Evolutionary conservation across 768 basidiomycete species (phyloP).

Genomic region (Crucibulum laeve): DNA sequence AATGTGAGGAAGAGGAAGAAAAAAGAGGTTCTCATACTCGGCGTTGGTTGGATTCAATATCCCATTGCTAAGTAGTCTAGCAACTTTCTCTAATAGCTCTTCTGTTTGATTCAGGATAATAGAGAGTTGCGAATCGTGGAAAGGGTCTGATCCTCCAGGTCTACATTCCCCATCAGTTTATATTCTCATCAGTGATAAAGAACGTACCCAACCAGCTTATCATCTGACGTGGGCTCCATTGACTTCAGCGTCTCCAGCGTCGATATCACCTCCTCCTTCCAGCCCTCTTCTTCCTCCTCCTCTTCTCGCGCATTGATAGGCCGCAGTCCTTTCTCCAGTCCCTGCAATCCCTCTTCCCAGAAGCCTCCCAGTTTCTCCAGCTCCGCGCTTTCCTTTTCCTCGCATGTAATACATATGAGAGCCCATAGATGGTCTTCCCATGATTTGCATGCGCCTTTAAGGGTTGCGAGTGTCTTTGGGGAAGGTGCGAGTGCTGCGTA

Average conservation of each 20-base stretch:
- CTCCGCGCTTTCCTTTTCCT: constrained; percentile 72
- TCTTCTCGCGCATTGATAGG: constrained; percentile 20
- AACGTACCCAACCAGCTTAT: constrained; percentile 13
- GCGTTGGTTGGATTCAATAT: constrained; percentile 41
- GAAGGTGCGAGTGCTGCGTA: constrained; percentile 84
- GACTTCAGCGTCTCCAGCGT: constrained; percentile 54
- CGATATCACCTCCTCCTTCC: constrained; percentile 60
- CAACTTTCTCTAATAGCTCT: constrained; percentile 65
- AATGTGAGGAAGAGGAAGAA: not conserved
- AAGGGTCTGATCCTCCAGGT: constrained; percentile 65
- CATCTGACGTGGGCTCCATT: constrained; percentile 56
- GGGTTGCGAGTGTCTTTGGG: constrained; percentile 55
- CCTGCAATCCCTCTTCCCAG: constrained; percentile 66
- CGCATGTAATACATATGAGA: constrained; percentile 73
- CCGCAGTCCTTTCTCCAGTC: constrained; percentile 34
- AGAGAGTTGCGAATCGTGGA: constrained; percentile 77
- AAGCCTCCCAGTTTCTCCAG: constrained; percentile 69
- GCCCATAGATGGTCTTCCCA: constrained; percentile 99
- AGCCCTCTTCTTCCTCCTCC: constrained; percentile 50
- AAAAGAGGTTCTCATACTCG: constrained; percentile 41
- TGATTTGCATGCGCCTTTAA: constrained; percentile 73
- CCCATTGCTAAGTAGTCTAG: constrained; percentile 49
- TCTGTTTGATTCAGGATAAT: constrained; percentile 73
- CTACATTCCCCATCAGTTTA: constrained; percentile 30
- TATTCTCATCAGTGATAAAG: not conserved